Percentiles rank a stretch among this genome's conserved stretches.
Conservation (phyloP, 495 filamentous ascomycete genomes). For the Hyaloscypha hepaticicola region DNA sequence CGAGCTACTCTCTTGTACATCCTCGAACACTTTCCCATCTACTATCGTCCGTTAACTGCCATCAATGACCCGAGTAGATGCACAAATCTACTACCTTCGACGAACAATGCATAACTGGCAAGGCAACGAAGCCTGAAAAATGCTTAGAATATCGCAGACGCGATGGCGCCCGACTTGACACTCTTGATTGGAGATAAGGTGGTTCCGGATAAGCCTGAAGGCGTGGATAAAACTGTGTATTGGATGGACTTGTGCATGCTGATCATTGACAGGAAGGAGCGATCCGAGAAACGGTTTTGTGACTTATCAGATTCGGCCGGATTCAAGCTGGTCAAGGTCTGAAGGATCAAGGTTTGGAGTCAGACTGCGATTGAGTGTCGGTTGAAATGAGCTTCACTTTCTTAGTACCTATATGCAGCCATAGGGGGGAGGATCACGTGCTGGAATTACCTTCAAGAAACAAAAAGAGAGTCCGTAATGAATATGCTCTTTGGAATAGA, state of each 20-base stretch:
- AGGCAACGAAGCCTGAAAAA: conserved; percentile 23
- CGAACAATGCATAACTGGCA: conserved; percentile 32
- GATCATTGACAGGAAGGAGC: conserved; percentile 40
- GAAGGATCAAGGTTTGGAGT: conserved; percentile 21
- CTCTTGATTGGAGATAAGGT: conserved; percentile 36
- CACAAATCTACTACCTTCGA: conserved; percentile 39
- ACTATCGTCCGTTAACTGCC: no score
- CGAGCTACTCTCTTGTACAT: no score
- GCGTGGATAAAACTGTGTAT: conserved; percentile 32
- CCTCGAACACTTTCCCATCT: no score
- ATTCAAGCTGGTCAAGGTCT: conserved; percentile 36
- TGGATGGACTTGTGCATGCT: conserved; percentile 42
- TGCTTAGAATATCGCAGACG: conserved; percentile 25
- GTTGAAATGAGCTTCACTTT: conserved; percentile 13
- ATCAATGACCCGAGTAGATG: conserved; percentile 23
- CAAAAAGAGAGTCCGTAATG: no score
- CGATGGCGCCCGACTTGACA: conserved; percentile 31
- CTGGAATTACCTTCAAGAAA: no score
- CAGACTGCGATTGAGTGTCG: conserved; percentile 19
- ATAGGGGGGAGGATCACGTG: no score
- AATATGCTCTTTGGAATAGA: no score
- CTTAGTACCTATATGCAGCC: no score
- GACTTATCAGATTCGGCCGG: conserved; percentile 33
- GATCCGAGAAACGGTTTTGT: conserved; percentile 35
- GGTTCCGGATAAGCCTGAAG: conserved; percentile 28